phyloP scores from a whole-genome alignment of 1,284 basidiomycete genomes.

The Mycena sp. region DNA sequence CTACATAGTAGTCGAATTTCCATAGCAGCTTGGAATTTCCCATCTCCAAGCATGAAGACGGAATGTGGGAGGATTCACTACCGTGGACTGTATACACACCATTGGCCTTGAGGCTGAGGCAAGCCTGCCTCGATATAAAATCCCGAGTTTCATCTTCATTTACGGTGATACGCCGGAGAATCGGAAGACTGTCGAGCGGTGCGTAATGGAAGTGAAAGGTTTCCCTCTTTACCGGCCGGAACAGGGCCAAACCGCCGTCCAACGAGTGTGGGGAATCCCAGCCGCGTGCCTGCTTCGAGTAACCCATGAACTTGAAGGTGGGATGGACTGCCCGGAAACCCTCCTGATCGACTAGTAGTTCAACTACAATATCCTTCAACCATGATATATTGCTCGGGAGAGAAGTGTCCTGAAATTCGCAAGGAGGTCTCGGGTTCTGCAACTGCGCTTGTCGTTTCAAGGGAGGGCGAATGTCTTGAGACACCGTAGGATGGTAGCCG shows the following conservation, averaged over 20 bases:
- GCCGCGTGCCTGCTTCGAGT: conserved; percentile 48
- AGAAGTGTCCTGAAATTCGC: conserved; percentile 18
- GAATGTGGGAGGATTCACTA: conserved; percentile 53
- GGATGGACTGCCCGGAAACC: conserved; percentile 72
- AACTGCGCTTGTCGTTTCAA: not conserved
- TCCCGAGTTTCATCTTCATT: conserved; percentile 73
- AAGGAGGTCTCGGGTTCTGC: too few relatives aligned
- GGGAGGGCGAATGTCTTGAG: conserved; percentile 2
- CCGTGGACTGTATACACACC: conserved; percentile 81
- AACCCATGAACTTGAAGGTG: conserved; percentile 65
- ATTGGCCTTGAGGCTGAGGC: conserved; percentile 68
- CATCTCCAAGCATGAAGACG: conserved; percentile 31
- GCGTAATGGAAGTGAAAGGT: conserved; percentile 76
- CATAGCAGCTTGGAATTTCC: conserved; percentile 59
- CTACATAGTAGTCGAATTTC: conserved; percentile 82
- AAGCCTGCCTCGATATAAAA: conserved; percentile 77
- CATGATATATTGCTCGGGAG: conserved; percentile 56
- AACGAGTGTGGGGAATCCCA: conserved; percentile 34
- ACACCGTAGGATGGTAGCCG: not conserved
- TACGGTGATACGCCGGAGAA: conserved; percentile 71
- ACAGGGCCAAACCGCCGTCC: conserved; percentile 61
- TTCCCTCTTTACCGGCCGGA: conserved; percentile 66
- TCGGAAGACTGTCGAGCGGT: conserved; percentile 72
- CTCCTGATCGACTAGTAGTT: conserved; percentile 84
- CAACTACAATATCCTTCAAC: conserved; percentile 63